A percentile compares a stretch with the other conserved stretches of the same genome.
Evolutionary conservation across 257 asterid species (phyloP).

Genomic region (Leonotis leonurus): DNA sequence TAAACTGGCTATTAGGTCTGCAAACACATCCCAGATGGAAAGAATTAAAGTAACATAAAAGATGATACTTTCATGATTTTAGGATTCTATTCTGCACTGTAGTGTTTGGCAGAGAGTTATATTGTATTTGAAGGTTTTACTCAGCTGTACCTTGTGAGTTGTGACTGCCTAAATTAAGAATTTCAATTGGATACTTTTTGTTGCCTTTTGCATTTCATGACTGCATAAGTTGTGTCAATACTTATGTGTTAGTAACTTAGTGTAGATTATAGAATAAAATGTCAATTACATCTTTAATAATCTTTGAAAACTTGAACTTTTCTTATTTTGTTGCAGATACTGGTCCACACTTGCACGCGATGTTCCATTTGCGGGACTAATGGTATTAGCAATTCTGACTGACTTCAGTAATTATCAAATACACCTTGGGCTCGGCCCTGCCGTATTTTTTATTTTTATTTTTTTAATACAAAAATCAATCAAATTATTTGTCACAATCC

Average conservation of each 20-base stretch:
- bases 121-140: neutral
- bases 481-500: neutral
- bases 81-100: neutral
- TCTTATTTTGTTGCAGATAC: slow-evolving; percentile 42
- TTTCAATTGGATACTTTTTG: neutral
- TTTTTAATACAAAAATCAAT: neutral
- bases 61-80: neutral
- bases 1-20: neutral
- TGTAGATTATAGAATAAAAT: neutral
- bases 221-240: neutral
- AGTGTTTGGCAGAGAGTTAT: neutral
- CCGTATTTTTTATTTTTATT: neutral
- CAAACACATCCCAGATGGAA: neutral
- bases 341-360: slow-evolving; percentile 83
- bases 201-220: neutral
- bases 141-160: neutral
- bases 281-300: neutral
- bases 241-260: neutral
- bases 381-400: slow-evolving; percentile 41
- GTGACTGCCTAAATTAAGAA: neutral
- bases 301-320: slow-evolving; percentile 1
- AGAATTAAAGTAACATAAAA: neutral
- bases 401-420: neutral
- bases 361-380: slow-evolving; percentile 84
- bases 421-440: neutral